These are phyloP conservation scores for Parachaetomium inaequale DNA, from an alignment of 495 filamentous ascomycete genomes.

Conservation along the genomic window DNA sequence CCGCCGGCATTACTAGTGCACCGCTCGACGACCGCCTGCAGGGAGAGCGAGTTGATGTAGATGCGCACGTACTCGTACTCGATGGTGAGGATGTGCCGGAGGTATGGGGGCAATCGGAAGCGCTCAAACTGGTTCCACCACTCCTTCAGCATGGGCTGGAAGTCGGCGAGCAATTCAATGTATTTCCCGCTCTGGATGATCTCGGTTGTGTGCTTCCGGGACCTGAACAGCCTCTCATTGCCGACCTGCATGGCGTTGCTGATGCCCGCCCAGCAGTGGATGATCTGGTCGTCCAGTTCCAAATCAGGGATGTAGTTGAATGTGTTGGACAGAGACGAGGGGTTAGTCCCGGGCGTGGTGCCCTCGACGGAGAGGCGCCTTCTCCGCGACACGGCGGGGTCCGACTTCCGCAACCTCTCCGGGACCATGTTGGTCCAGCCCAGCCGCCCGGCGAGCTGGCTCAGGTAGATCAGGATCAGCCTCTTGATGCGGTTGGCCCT, in stretches of 20 bases:
- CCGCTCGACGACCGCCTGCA: slow-evolving; percentile 92
- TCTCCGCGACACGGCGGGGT: slow-evolving; percentile 43
- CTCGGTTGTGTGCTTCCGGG: slow-evolving; percentile 75
- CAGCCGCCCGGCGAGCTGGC: slow-evolving; percentile 84
- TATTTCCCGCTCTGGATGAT: slow-evolving; percentile 84
- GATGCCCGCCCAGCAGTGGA: slow-evolving; percentile 87
- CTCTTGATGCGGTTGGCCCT: slow-evolving; percentile 80
- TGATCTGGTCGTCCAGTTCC: slow-evolving; percentile 69
- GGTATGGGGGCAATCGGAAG: slow-evolving; percentile 65
- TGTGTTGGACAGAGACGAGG: slow-evolving; percentile 46
- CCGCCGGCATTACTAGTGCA: slow-evolving; percentile 69
- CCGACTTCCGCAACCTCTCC: slow-evolving; percentile 50
- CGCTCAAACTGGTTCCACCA: slow-evolving; percentile 75
- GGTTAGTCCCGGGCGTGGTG: slow-evolving; percentile 53
- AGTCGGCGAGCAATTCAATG: slow-evolving; percentile 70
- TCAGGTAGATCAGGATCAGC: slow-evolving; percentile 82
- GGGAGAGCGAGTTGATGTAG: slow-evolving; percentile 86
- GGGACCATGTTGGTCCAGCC: slow-evolving; percentile 95
- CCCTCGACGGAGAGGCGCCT: slow-evolving; percentile 47
- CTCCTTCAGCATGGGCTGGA: slow-evolving; percentile 67
- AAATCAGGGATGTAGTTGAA: slow-evolving; percentile 58
- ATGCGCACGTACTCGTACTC: slow-evolving; percentile 87
- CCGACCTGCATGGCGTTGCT: slow-evolving; percentile 84
- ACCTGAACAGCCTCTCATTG: slow-evolving; percentile 80
- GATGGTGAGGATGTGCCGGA: slow-evolving; percentile 80